Percentiles rank a stretch among this genome's conserved stretches.
These are phyloP conservation scores for Plasmodium chabaudi DNA, from an alignment of 169 alveolate genomes.

Conservation along the genomic window DNA sequence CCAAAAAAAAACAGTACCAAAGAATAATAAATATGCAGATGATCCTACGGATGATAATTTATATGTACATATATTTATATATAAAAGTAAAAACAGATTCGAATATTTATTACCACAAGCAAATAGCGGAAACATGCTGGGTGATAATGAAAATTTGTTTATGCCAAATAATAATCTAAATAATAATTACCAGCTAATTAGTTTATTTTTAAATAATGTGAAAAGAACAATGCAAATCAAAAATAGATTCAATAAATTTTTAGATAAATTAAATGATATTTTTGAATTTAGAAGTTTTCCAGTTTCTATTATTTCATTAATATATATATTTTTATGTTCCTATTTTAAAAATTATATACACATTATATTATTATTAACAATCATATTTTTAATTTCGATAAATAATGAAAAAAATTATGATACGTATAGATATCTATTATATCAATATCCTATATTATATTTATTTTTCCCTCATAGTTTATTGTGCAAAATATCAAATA, in stretches of 20 bases:
- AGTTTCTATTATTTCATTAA: conserved; percentile 45
- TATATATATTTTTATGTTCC: conserved; percentile 56
- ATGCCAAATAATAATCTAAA: conserved; percentile 42
- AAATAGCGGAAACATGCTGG: conserved; percentile 29
- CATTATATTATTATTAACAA: conserved; percentile 32
- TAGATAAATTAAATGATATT: conserved; percentile 46
- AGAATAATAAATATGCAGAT: conserved; percentile 28
- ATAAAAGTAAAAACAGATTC: conserved; percentile 72
- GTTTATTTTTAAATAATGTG: conserved; percentile 56
- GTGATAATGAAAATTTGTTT: conserved; percentile 46
- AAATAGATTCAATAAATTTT: conserved; percentile 18
- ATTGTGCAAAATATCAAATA: conserved; percentile 55
- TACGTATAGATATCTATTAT: conserved; percentile 26
- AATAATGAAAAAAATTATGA: conserved; percentile 72
- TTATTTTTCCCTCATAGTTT: conserved; percentile 54
- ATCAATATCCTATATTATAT: conserved; percentile 57
- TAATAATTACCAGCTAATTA: conserved; percentile 61
- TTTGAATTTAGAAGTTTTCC: conserved; percentile 58
- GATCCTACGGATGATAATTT: conserved; percentile 37
- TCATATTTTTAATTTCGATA: conserved; percentile 20
- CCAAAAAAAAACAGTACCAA: conserved; percentile 38
- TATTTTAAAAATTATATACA: conserved; percentile 62
- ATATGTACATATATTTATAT: conserved; percentile 58
- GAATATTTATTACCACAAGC: conserved; percentile 49
- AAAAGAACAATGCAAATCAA: conserved; percentile 69